These are phyloP conservation scores for Boletus rufocinnamomeus DNA, from an alignment of 768 basidiomycete genomes.

Conservation along the genomic window DNA sequence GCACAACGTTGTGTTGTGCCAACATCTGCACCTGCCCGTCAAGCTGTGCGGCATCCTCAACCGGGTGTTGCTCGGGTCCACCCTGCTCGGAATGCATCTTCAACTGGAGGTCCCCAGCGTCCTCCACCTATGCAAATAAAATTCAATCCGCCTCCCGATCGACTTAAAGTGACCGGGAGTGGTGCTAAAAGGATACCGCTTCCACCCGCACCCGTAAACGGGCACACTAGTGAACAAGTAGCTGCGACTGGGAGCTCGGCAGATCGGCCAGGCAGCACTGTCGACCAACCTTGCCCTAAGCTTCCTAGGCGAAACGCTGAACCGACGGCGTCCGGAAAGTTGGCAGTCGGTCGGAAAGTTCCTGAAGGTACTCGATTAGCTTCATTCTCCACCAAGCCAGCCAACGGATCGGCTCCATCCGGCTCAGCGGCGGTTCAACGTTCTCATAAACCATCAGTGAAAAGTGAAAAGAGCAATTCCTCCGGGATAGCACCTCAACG, in stretches of 20 bases:
- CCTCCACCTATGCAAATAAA: slow-evolving; percentile 28
- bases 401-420: background rate
- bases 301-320: slow-evolving; percentile 10
- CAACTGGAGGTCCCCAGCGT: slow-evolving; percentile 27
- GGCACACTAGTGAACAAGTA: slow-evolving; percentile 3
- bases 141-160: slow-evolving; percentile 21
- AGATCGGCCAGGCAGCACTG: background rate
- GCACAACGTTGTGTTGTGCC: slow-evolving; percentile 24
- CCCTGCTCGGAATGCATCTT: slow-evolving; percentile 3
- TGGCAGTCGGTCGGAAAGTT: slow-evolving; percentile 11
- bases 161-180: slow-evolving; percentile 30
- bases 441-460: slow-evolving; percentile 12
- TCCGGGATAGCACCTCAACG: slow-evolving; percentile 2
- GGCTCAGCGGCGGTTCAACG: slow-evolving; percentile 6
- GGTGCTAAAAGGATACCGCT: slow-evolving; percentile 38
- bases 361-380: slow-evolving; percentile 5
- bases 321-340: slow-evolving; percentile 3
- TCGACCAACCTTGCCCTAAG: slow-evolving; percentile 14
- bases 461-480: slow-evolving; percentile 13
- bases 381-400: slow-evolving; percentile 14
- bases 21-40: slow-evolving; percentile 13
- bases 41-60: slow-evolving; percentile 10
- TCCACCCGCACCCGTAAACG: slow-evolving; percentile 17
- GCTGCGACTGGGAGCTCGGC: background rate
- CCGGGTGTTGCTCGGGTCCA: slow-evolving; percentile 3